Base-by-base conservation (phyloP, 2,329 filamentous ascomycete genomes). In the Pleoardoris graminearum region DNA sequence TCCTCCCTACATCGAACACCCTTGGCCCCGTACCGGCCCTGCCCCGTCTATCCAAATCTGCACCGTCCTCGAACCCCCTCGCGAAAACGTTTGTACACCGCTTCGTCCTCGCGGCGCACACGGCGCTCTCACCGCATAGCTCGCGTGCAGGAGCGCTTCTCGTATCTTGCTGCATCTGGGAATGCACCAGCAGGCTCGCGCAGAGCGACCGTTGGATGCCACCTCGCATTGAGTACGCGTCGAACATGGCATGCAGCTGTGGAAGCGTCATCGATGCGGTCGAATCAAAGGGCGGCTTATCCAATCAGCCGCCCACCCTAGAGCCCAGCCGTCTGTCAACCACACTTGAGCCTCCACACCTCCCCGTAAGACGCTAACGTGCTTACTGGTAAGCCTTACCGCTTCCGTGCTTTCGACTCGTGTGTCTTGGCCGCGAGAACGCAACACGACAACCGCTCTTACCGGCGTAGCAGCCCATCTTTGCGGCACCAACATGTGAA, bases 261-360 rank as follows among this genome's bases (percentile, higher is more conserved):
- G 61, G 43, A 65, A 60, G 63, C 65, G 63, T 68, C 66, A 65
- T 66, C 55, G 64, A 67, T 60, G 53, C 42, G 29, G 45, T 49
- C 57, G 51, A 45, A 43, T 47, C 51, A 43, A 53, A 54, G 39
- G 32, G 11, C 36, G 30, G 42, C n/a, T n/a, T 19, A 41, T 23
- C 63, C 60, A 63, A 66, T 63, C 45, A 54, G 29, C 47, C 50
- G 45, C n/a, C 21, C 11, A 33, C 43, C 36, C 35, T 10, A 17
- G 6, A 10, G 23, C 21, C 51, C 17, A 45, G 49, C 37, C 54
- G 51, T 51, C 54, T 55, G 51, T 53, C 57, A 56, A 25, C 17
- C 37, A 52, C 53, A 57, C 27, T 38, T 35, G 32, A 36, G 50
- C 53, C 49, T 50, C 50, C 21, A 23, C 35, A 14, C 21, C 36